Conservation (phyloP, 495 filamentous ascomycete genomes). For the Penicillium verhagenii region DNA sequence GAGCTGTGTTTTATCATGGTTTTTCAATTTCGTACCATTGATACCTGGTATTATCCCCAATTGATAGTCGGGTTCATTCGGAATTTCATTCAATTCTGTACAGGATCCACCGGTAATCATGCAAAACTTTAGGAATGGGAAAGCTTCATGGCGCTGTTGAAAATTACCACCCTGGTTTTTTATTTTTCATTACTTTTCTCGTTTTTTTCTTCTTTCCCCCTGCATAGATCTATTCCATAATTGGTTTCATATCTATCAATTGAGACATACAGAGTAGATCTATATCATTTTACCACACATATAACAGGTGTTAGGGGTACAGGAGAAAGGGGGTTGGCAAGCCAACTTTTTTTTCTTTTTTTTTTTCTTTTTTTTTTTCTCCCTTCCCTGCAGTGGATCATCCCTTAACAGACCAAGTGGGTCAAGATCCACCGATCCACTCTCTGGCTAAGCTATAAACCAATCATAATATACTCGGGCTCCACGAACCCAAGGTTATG, state of each 20-base stretch:
- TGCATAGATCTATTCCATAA: not conserved
- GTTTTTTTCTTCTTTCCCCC: not conserved
- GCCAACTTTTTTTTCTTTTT: no score
- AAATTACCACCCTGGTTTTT: no score
- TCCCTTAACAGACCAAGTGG: conserved; percentile 23
- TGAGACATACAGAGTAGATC: not conserved
- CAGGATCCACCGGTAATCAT: not conserved
- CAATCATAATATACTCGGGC: conserved; percentile 20
- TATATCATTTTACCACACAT: not conserved
- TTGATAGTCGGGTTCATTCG: conserved; percentile 6
- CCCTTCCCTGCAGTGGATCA: conserved; percentile 30
- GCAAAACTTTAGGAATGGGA: no score
- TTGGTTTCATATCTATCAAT: not conserved
- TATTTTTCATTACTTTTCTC: no score
- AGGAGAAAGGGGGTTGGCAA: not conserved
- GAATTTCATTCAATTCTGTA: no score
- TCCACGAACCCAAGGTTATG: conserved; percentile 8
- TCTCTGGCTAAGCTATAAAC: not conserved
- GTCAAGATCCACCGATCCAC: conserved; percentile 15
- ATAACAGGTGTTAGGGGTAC: not conserved
- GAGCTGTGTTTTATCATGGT: conserved; percentile 16
- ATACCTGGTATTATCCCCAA: not conserved
- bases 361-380: not conserved
- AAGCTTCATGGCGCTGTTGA: not conserved
- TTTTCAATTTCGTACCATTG: conserved; percentile 15